A percentile compares a stretch with the other conserved stretches of the same genome.
These are phyloP conservation scores for Lentithecium fluviatile DNA, from an alignment of 495 filamentous ascomycete species.

Conservation along the genomic window DNA sequence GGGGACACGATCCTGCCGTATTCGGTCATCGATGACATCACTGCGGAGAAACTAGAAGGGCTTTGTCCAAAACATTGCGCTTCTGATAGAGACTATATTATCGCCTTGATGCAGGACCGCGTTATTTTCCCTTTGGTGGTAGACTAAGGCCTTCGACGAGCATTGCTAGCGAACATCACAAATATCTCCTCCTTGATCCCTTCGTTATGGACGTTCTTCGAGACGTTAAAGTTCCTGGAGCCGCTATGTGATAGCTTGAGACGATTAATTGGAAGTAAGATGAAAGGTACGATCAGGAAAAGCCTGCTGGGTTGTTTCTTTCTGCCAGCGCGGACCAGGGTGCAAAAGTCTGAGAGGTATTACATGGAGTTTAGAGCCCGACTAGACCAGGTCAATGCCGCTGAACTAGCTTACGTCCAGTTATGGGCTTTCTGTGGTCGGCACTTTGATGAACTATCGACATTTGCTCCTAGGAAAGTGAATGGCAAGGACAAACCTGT, in stretches of 20 bases:
- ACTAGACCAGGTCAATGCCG: background rate
- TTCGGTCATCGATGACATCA: too few species aligned
- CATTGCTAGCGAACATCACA: too few species aligned
- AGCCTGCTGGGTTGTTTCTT: background rate
- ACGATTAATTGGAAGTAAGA: background rate
- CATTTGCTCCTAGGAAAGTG: background rate
- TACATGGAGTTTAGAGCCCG: background rate
- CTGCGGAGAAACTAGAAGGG: too few species aligned
- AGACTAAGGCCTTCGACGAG: too few species aligned
- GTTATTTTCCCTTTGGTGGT: too few species aligned
- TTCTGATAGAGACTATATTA: too few species aligned
- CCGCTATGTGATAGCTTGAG: constrained; percentile 1
- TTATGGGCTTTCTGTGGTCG: background rate
- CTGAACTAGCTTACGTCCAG: background rate
- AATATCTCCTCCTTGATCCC: too few species aligned
- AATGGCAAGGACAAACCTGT: background rate
- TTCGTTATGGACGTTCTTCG: too few species aligned
- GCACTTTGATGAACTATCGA: background rate
- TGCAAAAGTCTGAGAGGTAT: constrained; percentile 1
- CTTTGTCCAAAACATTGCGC: too few species aligned
- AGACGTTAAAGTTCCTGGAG: background rate
- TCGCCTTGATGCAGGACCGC: too few species aligned
- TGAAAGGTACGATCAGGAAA: constrained; percentile 2
- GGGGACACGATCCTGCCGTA: too few species aligned
- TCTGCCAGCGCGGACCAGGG: background rate